phyloP scores from a whole-genome alignment of 1,139 yeast species.

The Saccharomyces hybrid region DNA sequence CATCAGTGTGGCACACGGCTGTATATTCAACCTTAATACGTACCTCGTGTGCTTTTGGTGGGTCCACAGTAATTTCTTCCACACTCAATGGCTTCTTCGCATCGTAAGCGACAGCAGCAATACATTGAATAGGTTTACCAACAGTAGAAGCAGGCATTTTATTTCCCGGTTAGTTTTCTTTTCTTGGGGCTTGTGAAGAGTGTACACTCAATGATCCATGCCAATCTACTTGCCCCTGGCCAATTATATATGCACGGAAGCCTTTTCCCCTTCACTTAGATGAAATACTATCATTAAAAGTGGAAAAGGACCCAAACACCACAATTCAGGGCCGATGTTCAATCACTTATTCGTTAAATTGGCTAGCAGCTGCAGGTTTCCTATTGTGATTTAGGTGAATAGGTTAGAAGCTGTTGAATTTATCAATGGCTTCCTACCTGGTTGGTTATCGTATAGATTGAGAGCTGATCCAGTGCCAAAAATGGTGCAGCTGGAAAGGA shows the following conservation, averaged over 20 bases:
- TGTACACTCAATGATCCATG: not conserved
- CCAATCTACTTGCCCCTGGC: not conserved
- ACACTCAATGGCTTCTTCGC: constrained; percentile 77
- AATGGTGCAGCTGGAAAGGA: not conserved
- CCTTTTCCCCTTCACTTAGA: not conserved
- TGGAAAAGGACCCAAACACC: not conserved
- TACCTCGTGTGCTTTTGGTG: constrained; percentile 96
- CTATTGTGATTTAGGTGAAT: not conserved
- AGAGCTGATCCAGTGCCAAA: not conserved
- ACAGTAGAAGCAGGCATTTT: constrained; percentile 15
- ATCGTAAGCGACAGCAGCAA: constrained; percentile 97
- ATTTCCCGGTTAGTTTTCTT: not conserved
- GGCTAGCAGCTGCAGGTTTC: not conserved
- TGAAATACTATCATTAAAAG: not conserved
- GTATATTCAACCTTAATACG: constrained; percentile 81
- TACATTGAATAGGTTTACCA: constrained; percentile 70
- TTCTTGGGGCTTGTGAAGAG: not conserved
- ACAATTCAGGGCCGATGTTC: not conserved
- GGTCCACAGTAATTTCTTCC: constrained; percentile 82
- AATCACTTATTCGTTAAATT: not conserved
- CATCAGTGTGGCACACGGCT: constrained; percentile 98
- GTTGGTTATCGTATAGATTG: not conserved
- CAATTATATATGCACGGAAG: not conserved
- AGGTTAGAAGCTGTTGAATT: not conserved
- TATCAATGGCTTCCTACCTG: not conserved